Percentiles rank a stretch among this genome's conserved stretches.
Conservation (phyloP, 169 alveolate genomes). For the Plasmodium reichenowi region DNA sequence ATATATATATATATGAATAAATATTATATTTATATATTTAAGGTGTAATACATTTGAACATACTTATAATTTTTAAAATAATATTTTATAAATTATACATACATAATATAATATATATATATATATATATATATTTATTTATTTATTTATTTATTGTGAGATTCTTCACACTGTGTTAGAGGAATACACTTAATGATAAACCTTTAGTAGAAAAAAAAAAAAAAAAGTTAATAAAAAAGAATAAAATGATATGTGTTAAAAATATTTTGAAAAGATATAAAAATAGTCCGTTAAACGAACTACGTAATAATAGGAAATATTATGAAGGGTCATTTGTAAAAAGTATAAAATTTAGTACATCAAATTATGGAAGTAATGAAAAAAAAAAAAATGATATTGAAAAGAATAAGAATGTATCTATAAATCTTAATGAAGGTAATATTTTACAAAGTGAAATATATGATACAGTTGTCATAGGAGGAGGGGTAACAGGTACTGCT, state of each 20-base stretch:
- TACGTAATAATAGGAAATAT: background rate
- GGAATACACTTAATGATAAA: too few relatives aligned
- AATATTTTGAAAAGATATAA: conserved; percentile 6
- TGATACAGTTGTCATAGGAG: conserved; percentile 90
- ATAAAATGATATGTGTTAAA: conserved; percentile 1
- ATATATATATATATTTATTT: too few relatives aligned
- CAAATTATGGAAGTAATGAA: background rate
- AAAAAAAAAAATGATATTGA: conserved; percentile 4
- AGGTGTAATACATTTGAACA: too few relatives aligned
- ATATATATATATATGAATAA: too few relatives aligned
- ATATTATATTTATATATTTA: too few relatives aligned
- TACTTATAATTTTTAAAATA: too few relatives aligned
- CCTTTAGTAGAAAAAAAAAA: too few relatives aligned
- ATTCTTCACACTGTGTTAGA: too few relatives aligned
- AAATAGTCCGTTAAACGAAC: background rate
- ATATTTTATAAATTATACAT: too few relatives aligned
- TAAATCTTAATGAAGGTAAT: conserved; percentile 2
- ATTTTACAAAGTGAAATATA: conserved; percentile 66
- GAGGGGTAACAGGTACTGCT: conserved; percentile 91
- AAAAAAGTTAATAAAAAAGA: too few relatives aligned
- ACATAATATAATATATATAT: too few relatives aligned
- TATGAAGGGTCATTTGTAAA: background rate
- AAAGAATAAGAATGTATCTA: conserved; percentile 8
- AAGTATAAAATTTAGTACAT: conserved; percentile 16
- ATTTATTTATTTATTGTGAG: too few relatives aligned